phyloP scores from a whole-genome alignment of 495 filamentous ascomycete species.

The Penicillium simplicissimum region DNA sequence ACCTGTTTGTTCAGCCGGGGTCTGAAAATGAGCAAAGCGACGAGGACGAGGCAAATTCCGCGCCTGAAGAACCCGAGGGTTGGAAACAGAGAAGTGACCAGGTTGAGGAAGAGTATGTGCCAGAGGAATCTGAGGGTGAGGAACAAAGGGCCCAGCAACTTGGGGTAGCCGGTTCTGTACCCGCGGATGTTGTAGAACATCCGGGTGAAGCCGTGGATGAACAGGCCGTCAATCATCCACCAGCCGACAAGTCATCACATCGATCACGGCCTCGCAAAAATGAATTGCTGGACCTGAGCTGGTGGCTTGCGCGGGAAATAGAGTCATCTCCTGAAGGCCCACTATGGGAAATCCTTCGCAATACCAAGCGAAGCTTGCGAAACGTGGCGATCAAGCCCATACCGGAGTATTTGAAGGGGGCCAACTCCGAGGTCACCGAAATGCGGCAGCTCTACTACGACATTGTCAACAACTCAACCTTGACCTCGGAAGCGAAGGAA shows the following conservation, averaged over 20 bases:
- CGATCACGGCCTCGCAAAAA: background rate
- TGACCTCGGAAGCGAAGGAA: background rate
- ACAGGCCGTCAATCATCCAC: background rate
- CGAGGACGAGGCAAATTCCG: background rate
- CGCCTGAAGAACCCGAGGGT: background rate
- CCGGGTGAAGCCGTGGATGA: background rate
- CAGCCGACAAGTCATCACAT: background rate
- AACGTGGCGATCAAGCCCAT: background rate
- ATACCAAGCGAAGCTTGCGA: background rate
- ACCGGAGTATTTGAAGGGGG: slow-evolving; percentile 2
- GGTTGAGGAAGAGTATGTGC: background rate
- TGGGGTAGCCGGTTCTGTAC: background rate
- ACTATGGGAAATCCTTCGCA: slow-evolving; percentile 6
- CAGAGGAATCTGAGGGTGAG: background rate
- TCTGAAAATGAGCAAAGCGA: background rate
- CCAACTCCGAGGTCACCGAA: background rate
- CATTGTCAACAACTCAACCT: background rate
- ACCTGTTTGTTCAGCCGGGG: background rate
- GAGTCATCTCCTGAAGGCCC: background rate
- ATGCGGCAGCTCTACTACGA: slow-evolving; percentile 11
- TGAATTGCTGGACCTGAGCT: slow-evolving; percentile 2
- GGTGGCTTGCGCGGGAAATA: slow-evolving; percentile 9
- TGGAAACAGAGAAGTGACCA: background rate
- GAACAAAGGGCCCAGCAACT: background rate
- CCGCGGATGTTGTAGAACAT: background rate